Evolutionary conservation across 2,329 filamentous ascomycete species (phyloP), one percentile per base, ranked within the genome.

Genomic region (Hypoxylon sp.): DNA sequence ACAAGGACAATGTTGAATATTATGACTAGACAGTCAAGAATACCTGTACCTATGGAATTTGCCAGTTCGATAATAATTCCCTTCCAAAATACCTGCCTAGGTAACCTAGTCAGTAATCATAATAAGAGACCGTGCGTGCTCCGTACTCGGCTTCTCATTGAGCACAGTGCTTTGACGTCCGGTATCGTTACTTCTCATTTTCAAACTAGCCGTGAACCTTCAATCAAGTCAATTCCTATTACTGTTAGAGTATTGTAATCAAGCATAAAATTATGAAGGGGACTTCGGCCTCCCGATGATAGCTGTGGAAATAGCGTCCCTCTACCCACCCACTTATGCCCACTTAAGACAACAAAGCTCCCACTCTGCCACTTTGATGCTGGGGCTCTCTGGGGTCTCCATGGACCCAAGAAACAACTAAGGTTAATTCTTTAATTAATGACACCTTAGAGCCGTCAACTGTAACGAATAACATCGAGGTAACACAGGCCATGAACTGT

Each of bases 361-460:
- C 52, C 61, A 62, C 55, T 54, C 60, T 60, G 54, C 24, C 24
- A 27, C 24, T 27, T 27, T 27, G 24, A 27, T 67, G 66, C 60
- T 71, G 64, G 66, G 67, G 60, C 56, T 54, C 44, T 67, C 69
- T 63, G 68, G 68, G 68, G 62, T 71, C 68, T 68, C 68, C 65
- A 68, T 59, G 61, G 54, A 35, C 65, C 53, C 59, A 55, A 62
- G 57, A 61, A 61, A 55, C 52, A 64, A 53, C 65, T 59, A 71
- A 65, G 62, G 62, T 51, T 61, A 61, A 64, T 53, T 61, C 56
- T 64, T 68, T 71, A 59, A 64, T 68, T 66, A 68, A 69, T 71
- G 52, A 54, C 54, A 62, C 65, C 44, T 54, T 58, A 55, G 46
- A 63, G 42, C 44, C 31, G 54, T 54, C 29, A 42, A 44, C 29